Percentiles rank a stretch among this genome's conserved stretches.
Evolutionary conservation across 225 moss, liverwort and hornwort species (phyloP).

Genomic region (Thuidium tamariscinum): DNA sequence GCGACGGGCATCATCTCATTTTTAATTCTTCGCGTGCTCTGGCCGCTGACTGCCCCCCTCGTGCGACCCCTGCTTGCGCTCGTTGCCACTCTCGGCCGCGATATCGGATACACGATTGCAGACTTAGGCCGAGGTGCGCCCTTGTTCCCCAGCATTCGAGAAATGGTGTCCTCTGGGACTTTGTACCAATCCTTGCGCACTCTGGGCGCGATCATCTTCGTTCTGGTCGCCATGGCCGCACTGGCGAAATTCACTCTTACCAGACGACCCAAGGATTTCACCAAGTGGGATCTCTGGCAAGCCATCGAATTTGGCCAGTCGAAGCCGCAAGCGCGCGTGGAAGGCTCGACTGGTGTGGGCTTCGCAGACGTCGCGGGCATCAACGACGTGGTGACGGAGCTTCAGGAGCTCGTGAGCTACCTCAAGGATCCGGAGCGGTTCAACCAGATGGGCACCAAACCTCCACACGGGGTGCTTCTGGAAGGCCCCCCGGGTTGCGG

Average conservation of each 20-base stretch:
- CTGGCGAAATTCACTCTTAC: constrained; percentile 95
- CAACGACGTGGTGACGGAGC: constrained; percentile 85
- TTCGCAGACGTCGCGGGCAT: constrained; percentile 97
- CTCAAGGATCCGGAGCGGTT: constrained; percentile 96
- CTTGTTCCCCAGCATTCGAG: constrained; percentile 35
- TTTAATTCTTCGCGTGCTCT: constrained; percentile 49
- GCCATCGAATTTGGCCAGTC: constrained; percentile 98
- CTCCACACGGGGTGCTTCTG: constrained; percentile 92
- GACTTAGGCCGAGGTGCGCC: constrained; percentile 21
- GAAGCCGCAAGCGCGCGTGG: constrained; percentile 98
- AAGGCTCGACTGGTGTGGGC: constrained; percentile 88
- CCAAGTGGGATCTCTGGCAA: constrained; percentile 99
- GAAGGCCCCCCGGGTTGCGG: constrained; percentile 98
- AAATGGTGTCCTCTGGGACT: constrained; percentile 58
- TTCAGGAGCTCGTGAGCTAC: constrained; percentile 94
- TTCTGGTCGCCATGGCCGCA: constrained; percentile 89
- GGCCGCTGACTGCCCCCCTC: constrained; percentile 60
- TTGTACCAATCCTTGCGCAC: constrained; percentile 62
- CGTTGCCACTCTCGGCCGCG: constrained; percentile 4
- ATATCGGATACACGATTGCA: constrained; percentile 26
- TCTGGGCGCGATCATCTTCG: constrained; percentile 80
- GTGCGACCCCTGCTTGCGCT: constrained; percentile 49
- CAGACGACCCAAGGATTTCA: constrained; percentile 92
- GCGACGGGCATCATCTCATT: constrained; percentile 35
- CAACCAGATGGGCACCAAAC: constrained; percentile 99